phyloP scores from a whole-genome alignment of 129 eudicot species.

The Helichrysum umbraculigerum region DNA sequence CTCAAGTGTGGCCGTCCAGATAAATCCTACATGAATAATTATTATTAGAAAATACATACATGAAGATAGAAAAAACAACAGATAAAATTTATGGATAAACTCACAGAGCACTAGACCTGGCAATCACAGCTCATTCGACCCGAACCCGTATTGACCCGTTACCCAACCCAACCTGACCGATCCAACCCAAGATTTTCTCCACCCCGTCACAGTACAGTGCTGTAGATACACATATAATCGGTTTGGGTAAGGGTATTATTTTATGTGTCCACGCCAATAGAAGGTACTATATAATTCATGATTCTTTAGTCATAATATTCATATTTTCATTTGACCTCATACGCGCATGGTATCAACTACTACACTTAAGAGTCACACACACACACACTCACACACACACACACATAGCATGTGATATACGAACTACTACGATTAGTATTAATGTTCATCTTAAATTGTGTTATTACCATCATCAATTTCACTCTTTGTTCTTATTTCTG shows the following conservation, averaged over 20 bases:
- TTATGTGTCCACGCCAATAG: background rate
- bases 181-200: no score
- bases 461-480: background rate
- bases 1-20: conserved; percentile 90
- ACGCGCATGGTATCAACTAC: background rate
- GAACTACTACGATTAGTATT: background rate
- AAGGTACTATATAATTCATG: background rate
- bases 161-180: no score
- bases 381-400: background rate
- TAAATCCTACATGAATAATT: conserved; percentile 60
- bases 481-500: background rate
- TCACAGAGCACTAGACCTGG: no score
- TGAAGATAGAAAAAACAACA: background rate
- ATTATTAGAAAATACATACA: conserved; percentile 11
- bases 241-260: background rate
- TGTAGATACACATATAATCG: no score
- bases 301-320: background rate
- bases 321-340: background rate
- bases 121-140: no score
- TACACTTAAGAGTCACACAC: background rate
- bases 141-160: no score
- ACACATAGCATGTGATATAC: conserved; percentile 11
- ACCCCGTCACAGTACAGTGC: no score
- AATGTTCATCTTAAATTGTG: background rate
- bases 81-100: background rate